Evolutionary conservation across 129 eudicot species (phyloP).

Genomic region (Daucus carota): DH1_v3.0 NC_030388.2:31313001-31313500

Average conservation of each 20-base stretch:
- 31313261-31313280: conserved; percentile 36
- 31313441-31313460: conserved; percentile 53
- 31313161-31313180: conserved; percentile 31
- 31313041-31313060: conserved; percentile 57
- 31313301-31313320: conserved; percentile 43
- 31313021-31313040: conserved; percentile 27
- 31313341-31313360: conserved; percentile 65
- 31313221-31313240: conserved; percentile 40
- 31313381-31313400: neutral
- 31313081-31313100: conserved; percentile 51
- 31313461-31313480: conserved; percentile 35
- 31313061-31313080: conserved; percentile 55
- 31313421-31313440: conserved; percentile 4
- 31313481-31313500: conserved; percentile 52
- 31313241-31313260: conserved; percentile 28
- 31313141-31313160: conserved; percentile 36
- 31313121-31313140: conserved; percentile 42
- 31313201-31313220: conserved; percentile 70
- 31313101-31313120: conserved; percentile 58
- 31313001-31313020: conserved; percentile 18
- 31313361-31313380: conserved; percentile 60
- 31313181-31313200: conserved; percentile 73
- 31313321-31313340: conserved; percentile 49
- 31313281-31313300: conserved; percentile 35
- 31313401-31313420: conserved; percentile 1